Conservation (phyloP, 2,329 filamentous ascomycete species). For the Colletotrichum spinosum region DNA sequence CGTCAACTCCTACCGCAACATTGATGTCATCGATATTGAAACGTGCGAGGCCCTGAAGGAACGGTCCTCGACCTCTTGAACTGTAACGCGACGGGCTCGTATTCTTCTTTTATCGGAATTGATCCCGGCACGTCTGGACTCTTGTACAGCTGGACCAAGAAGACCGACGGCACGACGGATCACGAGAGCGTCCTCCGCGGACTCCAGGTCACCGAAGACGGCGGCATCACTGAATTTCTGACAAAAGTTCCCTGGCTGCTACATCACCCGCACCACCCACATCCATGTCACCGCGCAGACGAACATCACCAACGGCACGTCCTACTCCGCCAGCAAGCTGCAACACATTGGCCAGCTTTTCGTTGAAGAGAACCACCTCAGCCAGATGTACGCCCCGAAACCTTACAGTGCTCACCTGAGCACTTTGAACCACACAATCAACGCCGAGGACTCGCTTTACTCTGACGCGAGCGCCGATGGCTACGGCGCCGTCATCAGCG, state of each 20-base stretch:
- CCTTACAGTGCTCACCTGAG: conserved; percentile 16
- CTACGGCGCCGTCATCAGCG: conserved; percentile 62
- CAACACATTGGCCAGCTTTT: conserved; percentile 17
- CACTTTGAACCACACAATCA: conserved; percentile 19
- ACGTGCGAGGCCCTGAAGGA: conserved; percentile 29
- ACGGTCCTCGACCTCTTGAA: conserved; percentile 17
- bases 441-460: conserved; percentile 49
- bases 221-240: conserved; percentile 58
- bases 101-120: conserved; percentile 23
- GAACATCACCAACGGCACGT: conserved; percentile 46
- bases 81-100: conserved; percentile 26
- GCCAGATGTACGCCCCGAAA: conserved; percentile 5
- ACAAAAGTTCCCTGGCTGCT: conserved; percentile 58
- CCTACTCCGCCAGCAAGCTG: conserved; percentile 38
- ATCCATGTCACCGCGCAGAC: conserved; percentile 53
- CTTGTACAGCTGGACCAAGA: conserved; percentile 3
- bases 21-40: conserved; percentile 31
- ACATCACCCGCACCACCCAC: conserved; percentile 58
- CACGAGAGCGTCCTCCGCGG: conserved; percentile 50
- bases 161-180: conserved; percentile 33
- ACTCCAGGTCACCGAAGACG: conserved; percentile 52
- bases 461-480: conserved; percentile 56
- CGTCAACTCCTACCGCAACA: conserved; percentile 25
- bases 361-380: conserved; percentile 17
- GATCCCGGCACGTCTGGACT: conserved; percentile 20